Conservation (phyloP, 345 rosid genomes). For the Sonneratia caseolaris region DNA sequence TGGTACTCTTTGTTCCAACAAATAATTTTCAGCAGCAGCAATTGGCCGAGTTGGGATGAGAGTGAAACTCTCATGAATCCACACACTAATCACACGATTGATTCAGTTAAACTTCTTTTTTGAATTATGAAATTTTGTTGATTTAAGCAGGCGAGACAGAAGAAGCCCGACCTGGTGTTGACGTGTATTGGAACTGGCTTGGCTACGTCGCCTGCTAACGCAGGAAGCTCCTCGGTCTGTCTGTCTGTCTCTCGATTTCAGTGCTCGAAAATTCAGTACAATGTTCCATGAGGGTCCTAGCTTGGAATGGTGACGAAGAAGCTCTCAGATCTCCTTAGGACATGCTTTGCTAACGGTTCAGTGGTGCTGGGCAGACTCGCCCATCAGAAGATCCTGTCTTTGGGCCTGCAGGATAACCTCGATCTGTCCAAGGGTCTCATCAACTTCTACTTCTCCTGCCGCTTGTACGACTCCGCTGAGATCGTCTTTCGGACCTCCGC, state of each 20-base stretch:
- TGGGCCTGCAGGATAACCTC: constrained; percentile 34
- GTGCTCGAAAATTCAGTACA: constrained; percentile 14
- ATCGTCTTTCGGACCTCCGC: constrained; percentile 29
- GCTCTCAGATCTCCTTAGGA: constrained; percentile 26
- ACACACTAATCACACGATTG: too few species aligned
- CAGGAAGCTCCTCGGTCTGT: neutral
- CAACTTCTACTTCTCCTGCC: constrained; percentile 45
- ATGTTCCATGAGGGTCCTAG: neutral
- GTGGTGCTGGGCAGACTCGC: constrained; percentile 28
- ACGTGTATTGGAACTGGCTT: too few species aligned
- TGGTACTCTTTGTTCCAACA: too few species aligned
- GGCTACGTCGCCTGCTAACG: too few species aligned
- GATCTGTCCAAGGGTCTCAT: constrained; percentile 46
- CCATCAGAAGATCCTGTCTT: constrained; percentile 44
- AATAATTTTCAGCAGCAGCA: too few species aligned
- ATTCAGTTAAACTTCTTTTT: too few species aligned
- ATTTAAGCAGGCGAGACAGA: constrained; percentile 13
- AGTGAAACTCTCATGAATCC: too few species aligned
- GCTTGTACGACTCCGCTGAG: constrained; percentile 26
- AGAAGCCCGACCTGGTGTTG: too few species aligned
- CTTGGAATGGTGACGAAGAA: constrained; percentile 9
- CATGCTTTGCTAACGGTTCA: constrained; percentile 24
- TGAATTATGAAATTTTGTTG: constrained; percentile 3
- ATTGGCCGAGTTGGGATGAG: too few species aligned
- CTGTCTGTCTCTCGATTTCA: too few species aligned